Evolutionary conservation across 2,329 filamentous ascomycete species (phyloP), one percentile per base, ranked within the genome.

Genomic region (Neospermospora avenae): DNA sequence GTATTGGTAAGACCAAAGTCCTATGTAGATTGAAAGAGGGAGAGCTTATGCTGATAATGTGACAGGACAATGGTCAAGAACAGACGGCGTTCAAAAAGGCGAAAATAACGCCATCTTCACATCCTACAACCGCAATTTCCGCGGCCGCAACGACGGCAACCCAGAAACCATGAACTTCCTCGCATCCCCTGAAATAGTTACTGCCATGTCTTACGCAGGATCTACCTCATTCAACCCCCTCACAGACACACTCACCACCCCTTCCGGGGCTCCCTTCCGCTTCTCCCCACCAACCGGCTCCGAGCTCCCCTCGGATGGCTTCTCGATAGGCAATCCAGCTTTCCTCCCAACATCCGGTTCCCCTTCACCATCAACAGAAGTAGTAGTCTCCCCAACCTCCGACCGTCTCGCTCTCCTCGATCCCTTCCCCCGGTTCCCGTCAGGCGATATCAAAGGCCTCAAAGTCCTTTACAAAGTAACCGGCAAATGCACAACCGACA

Each of bases 91-190:
- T 18, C 75, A 78, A 61, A 96, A 96, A 78, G 93, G 92, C 63
- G 90, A 93, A 60, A 80, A 85, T 57, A 99, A 99, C 73, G 95
- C 95, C 63, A 98, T 99, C 70, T 85, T 99, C 71, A 93, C 92
- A 10, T 97, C 93, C 0, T 99, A 97, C 80, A 99, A 99, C 82
- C 90, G 95, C 63, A 99, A 99, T 78, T 99, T 99, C 81, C 90
- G 90, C 54, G 93, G 91, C 63, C 90, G 95, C 66, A 99, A 99
- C 74, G 95, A 99, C 72, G 95, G 95, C 64, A 99, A 99, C 79
- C 87, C 90, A 22, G 87, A 89, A 44, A 99, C 95, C 8, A 97
- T 98, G 93, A 99, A 98, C 81, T 99, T 99, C 79, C 84, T 99
- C 55, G 93, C 95, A 10, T 97, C 93, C 0, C 95, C 95, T 6